phyloP scores from a whole-genome alignment of 2,329 filamentous ascomycete species.

The Claviceps lovelessii region DNA sequence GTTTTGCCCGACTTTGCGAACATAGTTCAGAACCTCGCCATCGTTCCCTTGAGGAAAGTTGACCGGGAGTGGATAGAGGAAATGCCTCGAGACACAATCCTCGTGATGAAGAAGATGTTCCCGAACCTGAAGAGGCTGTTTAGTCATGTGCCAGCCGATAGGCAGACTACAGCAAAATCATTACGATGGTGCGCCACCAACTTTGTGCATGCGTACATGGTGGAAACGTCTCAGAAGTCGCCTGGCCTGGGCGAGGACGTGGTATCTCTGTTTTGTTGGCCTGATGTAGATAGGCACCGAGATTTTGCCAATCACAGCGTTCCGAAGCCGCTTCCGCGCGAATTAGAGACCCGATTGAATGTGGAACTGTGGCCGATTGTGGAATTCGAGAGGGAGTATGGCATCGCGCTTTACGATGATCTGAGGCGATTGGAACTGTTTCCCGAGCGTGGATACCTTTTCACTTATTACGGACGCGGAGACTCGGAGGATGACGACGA shows the following conservation, averaged over 20 bases:
- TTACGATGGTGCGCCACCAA: constrained; percentile 19
- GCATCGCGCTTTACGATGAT: constrained; percentile 8
- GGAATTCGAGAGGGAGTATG: constrained; percentile 12
- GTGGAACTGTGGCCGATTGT: constrained; percentile 18
- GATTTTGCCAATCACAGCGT: constrained; percentile 17
- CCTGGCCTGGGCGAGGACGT: constrained; percentile 13
- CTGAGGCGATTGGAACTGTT: constrained; percentile 5
- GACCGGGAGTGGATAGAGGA: background rate
- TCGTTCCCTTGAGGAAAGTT: constrained; percentile 6
- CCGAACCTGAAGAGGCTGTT: constrained; percentile 16
- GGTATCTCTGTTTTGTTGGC: constrained; percentile 19
- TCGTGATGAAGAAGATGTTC: constrained; percentile 6
- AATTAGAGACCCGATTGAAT: constrained; percentile 1
- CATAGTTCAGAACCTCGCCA: constrained; percentile 16
- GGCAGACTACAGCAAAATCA: background rate
- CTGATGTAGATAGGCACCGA: constrained; percentile 16
- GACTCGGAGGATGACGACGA: constrained; percentile 1
- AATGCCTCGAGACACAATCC: constrained; percentile 1
- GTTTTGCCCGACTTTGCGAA: constrained; percentile 15
- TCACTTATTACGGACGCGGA: constrained; percentile 1
- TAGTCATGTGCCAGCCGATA: background rate
- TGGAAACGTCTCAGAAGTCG: constrained; percentile 14
- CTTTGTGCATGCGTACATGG: constrained; percentile 13
- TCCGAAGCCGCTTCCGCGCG: constrained; percentile 3
- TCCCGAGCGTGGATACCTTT: constrained; percentile 2